phyloP scores from a whole-genome alignment of 1,284 basidiomycete genomes.

The Dichomitus squalens region DNA sequence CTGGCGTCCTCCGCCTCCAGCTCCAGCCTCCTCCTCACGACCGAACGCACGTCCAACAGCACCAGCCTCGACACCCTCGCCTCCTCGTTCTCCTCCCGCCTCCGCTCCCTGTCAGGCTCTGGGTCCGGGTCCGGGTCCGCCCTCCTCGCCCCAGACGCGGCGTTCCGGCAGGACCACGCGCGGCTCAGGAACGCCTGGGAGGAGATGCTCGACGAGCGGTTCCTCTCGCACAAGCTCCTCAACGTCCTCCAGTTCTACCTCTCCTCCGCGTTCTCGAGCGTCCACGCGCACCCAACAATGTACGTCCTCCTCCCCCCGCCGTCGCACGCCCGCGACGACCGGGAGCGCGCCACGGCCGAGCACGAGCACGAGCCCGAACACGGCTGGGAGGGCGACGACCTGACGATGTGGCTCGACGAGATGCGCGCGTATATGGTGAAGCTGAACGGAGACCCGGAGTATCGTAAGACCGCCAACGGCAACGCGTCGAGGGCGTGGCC shows the following conservation, averaged over 20 bases:
- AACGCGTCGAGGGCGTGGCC: slow-evolving; percentile 13
- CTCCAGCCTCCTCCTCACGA: slow-evolving; percentile 13
- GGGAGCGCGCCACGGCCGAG: neutral
- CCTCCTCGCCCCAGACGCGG: neutral
- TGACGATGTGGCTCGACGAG: slow-evolving; percentile 16
- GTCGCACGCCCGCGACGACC: slow-evolving; percentile 29
- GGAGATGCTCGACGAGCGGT: slow-evolving; percentile 62
- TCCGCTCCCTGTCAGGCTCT: slow-evolving; percentile 9
- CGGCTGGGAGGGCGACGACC: slow-evolving; percentile 2
- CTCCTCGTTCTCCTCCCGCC: slow-evolving; percentile 7
- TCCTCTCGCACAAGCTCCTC: slow-evolving; percentile 55
- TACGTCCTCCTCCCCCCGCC: slow-evolving; percentile 60
- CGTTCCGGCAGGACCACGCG: slow-evolving; percentile 62
- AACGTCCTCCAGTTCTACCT: slow-evolving; percentile 72
- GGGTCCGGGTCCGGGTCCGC: too few relatives aligned
- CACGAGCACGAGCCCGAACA: neutral
- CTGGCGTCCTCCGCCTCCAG: slow-evolving; percentile 1
- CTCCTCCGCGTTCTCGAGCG: slow-evolving; percentile 56
- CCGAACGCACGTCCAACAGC: slow-evolving; percentile 12
- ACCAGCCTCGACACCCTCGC: slow-evolving; percentile 14
- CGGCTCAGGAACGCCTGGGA: slow-evolving; percentile 66
- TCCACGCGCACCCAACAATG: slow-evolving; percentile 52
- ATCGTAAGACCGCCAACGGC: slow-evolving; percentile 5
- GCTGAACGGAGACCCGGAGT: slow-evolving; percentile 5
- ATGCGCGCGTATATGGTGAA: slow-evolving; percentile 16